A percentile compares a stretch with the other conserved stretches of the same genome.
Evolutionary conservation across 106 monocot genomes (phyloP).

Genomic region (Vanilla planifolia): DNA sequence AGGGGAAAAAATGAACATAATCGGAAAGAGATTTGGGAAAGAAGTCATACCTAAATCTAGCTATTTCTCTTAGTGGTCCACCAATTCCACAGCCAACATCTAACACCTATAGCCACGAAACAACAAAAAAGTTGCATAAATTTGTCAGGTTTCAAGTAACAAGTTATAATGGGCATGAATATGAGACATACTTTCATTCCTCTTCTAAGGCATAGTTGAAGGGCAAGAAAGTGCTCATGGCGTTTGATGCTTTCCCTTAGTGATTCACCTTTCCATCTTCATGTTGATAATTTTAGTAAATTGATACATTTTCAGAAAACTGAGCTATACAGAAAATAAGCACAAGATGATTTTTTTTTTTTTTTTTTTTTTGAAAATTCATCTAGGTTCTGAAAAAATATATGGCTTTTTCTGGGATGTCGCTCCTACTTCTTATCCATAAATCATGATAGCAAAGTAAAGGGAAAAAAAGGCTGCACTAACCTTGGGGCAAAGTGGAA

Average conservation of each 20-base stretch:
- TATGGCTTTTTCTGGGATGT: too few relatives aligned
- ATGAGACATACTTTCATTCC: constrained; percentile 88
- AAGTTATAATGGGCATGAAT: constrained; percentile 5
- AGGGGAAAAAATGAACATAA: too few relatives aligned
- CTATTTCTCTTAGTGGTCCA: constrained; percentile 87
- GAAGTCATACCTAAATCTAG: constrained; percentile 71
- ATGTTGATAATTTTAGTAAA: constrained; percentile 9
- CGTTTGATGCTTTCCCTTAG: constrained; percentile 90
- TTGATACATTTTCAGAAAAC: too few relatives aligned
- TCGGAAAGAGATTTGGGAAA: constrained; percentile 8
- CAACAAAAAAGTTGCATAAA: neutral
- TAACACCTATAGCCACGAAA: constrained; percentile 47
- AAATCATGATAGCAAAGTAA: too few relatives aligned
- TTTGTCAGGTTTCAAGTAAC: neutral
- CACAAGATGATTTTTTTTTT: too few relatives aligned
- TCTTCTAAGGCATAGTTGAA: constrained; percentile 73
- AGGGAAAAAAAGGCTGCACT: constrained; percentile 2
- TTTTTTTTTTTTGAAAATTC: too few relatives aligned
- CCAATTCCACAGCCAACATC: constrained; percentile 99
- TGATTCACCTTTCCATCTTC: constrained; percentile 94
- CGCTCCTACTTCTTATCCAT: too few relatives aligned
- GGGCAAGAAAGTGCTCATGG: constrained; percentile 97
- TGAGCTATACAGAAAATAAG: too few relatives aligned
- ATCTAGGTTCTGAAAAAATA: too few relatives aligned
- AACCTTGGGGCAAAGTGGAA: constrained; percentile 77